Base-by-base conservation (phyloP, 768 basidiomycete species). In the Heimioporus sp. region DNA sequence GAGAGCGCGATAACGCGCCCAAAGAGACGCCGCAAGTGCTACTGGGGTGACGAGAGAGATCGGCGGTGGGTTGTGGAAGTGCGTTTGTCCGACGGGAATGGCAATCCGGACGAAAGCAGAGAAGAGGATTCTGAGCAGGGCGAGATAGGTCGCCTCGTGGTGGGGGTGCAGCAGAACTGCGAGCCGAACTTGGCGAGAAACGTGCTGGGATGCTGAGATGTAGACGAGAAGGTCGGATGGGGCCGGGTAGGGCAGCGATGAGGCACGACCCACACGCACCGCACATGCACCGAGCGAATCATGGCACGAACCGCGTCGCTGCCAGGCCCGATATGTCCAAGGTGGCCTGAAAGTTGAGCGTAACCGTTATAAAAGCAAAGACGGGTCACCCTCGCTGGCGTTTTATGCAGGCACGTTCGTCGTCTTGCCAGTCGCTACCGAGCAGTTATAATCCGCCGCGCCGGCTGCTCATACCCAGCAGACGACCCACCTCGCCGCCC, bases 331-430 rank as follows among this genome's bases (percentile, higher is more conserved):
- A 68, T 68, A 71, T 65, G 54, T 70, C 58, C 63, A 61, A 49
- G 43, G 24, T 37, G 42, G 44, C 16, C 46, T 32, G 54, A 63
- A 70, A 63, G 54, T 48, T 40, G 57, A 46, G 41, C 38, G 50
- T 41, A 31, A 49, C 52, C 43, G 60, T 68, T 65, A 67, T 68
- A 68, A 68, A 67, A 58, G 66, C 67, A 58, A 56, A 46, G 24
- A 49, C 38, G 49, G 52, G 42, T 40, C 30, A 13, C 40, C 54
- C 48, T 38, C 38, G 35, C 28, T 49, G 37, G 21, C 50, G 47
- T 53, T 61, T 56, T 61, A 70, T 69, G 67, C 69, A 71, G 37
- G 59, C 67, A 69, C 67, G 67, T 68, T 68, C 67, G 67, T 65
- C 68, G 67, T 65, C 68, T 15, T 55, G 46, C 52, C 60, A 61